phyloP scores from a whole-genome alignment of 148 eudicot genomes.

The Dianthus caryophyllus region DNA sequence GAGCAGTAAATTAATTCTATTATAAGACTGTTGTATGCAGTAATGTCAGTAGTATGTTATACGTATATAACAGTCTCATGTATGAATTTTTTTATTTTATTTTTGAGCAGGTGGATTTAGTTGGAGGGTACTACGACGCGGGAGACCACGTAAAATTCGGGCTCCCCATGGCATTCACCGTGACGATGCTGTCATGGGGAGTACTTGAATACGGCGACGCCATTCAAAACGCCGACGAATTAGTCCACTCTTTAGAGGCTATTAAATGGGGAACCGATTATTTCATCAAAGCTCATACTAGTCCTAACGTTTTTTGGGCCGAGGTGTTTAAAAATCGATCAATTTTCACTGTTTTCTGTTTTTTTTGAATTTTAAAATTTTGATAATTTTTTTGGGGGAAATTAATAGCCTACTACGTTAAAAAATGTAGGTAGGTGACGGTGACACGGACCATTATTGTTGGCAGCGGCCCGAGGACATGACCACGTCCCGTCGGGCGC shows the following conservation, averaged over 20 bases:
- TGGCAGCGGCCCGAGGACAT: constrained; percentile 64
- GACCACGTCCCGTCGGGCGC: constrained; percentile 56
- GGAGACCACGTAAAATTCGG: constrained; percentile 65
- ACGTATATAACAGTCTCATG: too few relatives aligned
- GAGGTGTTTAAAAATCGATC: constrained; percentile 21
- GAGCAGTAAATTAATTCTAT: too few relatives aligned
- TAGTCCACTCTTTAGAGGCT: constrained; percentile 39
- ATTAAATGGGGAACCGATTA: constrained; percentile 63
- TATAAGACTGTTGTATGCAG: too few relatives aligned
- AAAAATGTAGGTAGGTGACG: constrained; percentile 54
- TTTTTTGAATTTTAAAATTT: background rate
- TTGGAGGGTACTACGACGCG: constrained; percentile 63
- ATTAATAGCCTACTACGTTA: too few relatives aligned
- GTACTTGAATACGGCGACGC: constrained; percentile 32
- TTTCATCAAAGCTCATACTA: constrained; percentile 51
- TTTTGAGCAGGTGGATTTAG: constrained; percentile 51
- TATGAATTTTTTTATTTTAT: background rate
- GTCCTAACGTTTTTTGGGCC: constrained; percentile 48
- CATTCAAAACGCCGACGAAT: constrained; percentile 26
- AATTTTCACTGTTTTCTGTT: background rate
- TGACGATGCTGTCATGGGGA: constrained; percentile 55
- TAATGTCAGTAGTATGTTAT: too few relatives aligned
- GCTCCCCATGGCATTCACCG: constrained; percentile 57
- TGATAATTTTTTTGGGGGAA: background rate
- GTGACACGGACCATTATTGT: constrained; percentile 53